These are phyloP conservation scores for Rhododendron molle DNA, from an alignment of 148 eudicot species.

Conservation along the genomic window DNA sequence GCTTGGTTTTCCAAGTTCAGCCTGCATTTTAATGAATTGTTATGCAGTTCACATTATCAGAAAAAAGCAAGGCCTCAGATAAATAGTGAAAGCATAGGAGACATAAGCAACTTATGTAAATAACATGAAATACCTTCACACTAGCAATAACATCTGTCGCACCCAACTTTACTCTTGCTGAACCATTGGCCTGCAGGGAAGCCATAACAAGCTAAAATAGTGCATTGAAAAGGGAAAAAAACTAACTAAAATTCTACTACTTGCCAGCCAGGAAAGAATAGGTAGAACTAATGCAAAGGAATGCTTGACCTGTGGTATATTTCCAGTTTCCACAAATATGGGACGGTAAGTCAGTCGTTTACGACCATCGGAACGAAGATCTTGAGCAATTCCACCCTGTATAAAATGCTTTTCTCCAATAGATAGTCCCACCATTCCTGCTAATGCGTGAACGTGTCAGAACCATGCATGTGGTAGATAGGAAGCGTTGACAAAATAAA, in stretches of 20 bases:
- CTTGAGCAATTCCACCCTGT: conserved; percentile 87
- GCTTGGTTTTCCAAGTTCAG: conserved; percentile 68
- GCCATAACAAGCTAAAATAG: conserved; percentile 7
- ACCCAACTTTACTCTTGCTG: conserved; percentile 85
- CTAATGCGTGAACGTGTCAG: conserved; percentile 7
- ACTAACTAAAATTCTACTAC: neutral
- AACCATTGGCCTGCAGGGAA: conserved; percentile 74
- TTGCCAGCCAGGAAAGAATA: neutral
- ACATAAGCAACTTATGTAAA: neutral
- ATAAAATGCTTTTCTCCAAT: conserved; percentile 75
- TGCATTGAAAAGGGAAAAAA: neutral
- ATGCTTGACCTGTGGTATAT: conserved; percentile 69
- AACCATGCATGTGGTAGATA: neutral
- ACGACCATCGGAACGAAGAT: conserved; percentile 92
- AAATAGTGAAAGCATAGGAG: neutral
- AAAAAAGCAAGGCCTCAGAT: neutral
- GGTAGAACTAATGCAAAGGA: neutral
- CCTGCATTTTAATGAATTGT: conserved; percentile 39
- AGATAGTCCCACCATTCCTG: conserved; percentile 79
- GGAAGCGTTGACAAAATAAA: neutral
- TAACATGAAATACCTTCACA: conserved; percentile 57
- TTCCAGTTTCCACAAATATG: conserved; percentile 61
- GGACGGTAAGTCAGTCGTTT: conserved; percentile 64
- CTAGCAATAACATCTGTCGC: conserved; percentile 89
- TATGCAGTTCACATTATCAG: neutral